phyloP scores from a whole-genome alignment of 2,329 filamentous ascomycete genomes.

The Pseudocercospora musae region DNA sequence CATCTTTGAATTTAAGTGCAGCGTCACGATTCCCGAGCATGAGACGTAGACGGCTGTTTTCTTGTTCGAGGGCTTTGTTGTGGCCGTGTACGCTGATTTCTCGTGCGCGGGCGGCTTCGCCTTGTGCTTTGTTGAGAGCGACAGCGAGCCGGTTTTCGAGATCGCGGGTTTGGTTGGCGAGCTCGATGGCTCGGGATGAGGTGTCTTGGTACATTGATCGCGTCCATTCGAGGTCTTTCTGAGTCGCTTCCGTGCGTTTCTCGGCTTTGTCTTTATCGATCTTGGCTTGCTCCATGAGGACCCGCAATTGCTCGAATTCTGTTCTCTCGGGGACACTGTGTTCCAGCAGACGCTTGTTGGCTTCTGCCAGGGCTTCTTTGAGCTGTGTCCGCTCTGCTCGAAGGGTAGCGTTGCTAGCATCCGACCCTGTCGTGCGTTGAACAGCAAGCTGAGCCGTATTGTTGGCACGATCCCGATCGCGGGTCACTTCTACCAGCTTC shows the following conservation, averaged over 20 bases:
- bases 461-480: conserved; percentile 30
- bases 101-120: conserved; percentile 28
- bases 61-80: conserved; percentile 22
- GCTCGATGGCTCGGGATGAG: conserved; percentile 47
- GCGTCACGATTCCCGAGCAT: conserved; percentile 30
- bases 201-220: conserved; percentile 59
- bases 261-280: conserved; percentile 30
- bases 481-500: conserved; percentile 25
- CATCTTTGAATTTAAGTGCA: conserved; percentile 33
- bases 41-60: conserved; percentile 30
- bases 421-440: conserved; percentile 20
- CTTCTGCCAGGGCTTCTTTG: conserved; percentile 31
- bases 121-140: conserved; percentile 28
- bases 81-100: conserved; percentile 26
- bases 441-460: conserved; percentile 23
- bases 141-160: conserved; percentile 40
- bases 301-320: conserved; percentile 30
- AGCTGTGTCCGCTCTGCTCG: conserved; percentile 28
- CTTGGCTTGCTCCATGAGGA: conserved; percentile 21
- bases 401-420: conserved; percentile 22
- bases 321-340: conserved; percentile 34
- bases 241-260: conserved; percentile 33
- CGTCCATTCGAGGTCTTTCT: conserved; percentile 56
- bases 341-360: conserved; percentile 26
- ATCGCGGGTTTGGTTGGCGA: conserved; percentile 48